Evolutionary conservation across 1,139 yeast species (phyloP).

Genomic region (Taphrina sp.): DNA sequence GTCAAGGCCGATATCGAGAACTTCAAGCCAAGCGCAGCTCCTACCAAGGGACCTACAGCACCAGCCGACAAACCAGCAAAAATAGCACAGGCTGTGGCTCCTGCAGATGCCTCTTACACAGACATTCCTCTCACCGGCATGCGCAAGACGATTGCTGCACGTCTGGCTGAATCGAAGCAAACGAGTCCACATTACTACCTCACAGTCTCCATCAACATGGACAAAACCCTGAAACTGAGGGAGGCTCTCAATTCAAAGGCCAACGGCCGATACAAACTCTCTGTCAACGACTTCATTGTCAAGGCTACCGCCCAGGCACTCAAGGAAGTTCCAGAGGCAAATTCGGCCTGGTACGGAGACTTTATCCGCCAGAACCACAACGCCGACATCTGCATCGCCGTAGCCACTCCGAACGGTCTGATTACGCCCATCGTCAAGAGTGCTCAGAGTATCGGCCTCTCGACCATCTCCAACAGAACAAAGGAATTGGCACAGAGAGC

Average conservation of each 20-base stretch:
- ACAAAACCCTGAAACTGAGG: slow-evolving; percentile 88
- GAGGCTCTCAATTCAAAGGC: slow-evolving; percentile 81
- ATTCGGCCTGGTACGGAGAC: slow-evolving; percentile 87
- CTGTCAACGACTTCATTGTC: slow-evolving; percentile 89
- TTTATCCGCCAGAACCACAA: slow-evolving; percentile 87
- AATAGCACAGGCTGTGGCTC: slow-evolving; percentile 52
- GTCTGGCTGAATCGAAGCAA: slow-evolving; percentile 82
- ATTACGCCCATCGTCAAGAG: slow-evolving; percentile 91
- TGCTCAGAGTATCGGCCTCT: slow-evolving; percentile 84
- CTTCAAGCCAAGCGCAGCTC: slow-evolving; percentile 51
- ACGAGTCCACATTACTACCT: slow-evolving; percentile 90
- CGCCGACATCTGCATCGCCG: slow-evolving; percentile 97
- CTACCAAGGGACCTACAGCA: slow-evolving; percentile 7
- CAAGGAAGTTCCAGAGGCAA: slow-evolving; percentile 86
- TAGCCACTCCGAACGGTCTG: slow-evolving; percentile 95
- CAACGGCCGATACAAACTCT: slow-evolving; percentile 83
- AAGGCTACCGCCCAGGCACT: slow-evolving; percentile 93
- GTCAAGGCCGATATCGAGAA: slow-evolving; percentile 84
- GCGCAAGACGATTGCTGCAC: slow-evolving; percentile 91
- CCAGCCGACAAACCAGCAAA: slow-evolving; percentile 46
- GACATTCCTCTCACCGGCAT: slow-evolving; percentile 85
- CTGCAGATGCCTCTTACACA: slow-evolving; percentile 60
- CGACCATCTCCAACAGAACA: slow-evolving; percentile 73
- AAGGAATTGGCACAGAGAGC: slow-evolving; percentile 97
- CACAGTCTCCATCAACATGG: slow-evolving; percentile 78